Conservation (phyloP, 2,329 filamentous ascomycete species). For the Colletotrichum zoysiae region DNA sequence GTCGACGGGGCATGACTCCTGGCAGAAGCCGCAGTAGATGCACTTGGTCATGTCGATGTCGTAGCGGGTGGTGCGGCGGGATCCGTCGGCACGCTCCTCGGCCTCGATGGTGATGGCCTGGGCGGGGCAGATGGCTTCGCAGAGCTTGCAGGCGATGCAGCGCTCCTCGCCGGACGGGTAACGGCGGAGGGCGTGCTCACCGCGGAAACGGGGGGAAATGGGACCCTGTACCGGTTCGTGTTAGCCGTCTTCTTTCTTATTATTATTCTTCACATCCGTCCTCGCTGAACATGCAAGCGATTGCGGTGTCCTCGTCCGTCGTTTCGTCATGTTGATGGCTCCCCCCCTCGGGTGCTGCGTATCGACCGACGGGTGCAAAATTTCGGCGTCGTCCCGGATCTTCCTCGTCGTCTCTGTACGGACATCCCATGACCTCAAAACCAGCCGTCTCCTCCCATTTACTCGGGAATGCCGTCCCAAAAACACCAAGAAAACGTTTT, state of each 20-base stretch:
- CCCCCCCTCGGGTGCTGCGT: not conserved
- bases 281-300: not conserved
- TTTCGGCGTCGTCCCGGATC: slow-evolving; percentile 1
- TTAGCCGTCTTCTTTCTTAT: slow-evolving; percentile 12
- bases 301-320: not conserved
- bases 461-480: not conserved
- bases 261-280: not conserved
- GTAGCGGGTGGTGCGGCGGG: slow-evolving; percentile 94
- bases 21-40: slow-evolving; percentile 99
- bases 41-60: slow-evolving; percentile 99
- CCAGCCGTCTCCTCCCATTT: not conserved
- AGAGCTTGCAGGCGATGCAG: slow-evolving; percentile 99
- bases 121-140: slow-evolving; percentile 97
- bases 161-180: slow-evolving; percentile 98
- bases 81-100: slow-evolving; percentile 96
- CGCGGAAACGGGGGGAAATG: slow-evolving; percentile 97
- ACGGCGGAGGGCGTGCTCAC: slow-evolving; percentile 94
- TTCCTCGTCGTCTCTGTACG: not conserved
- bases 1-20: slow-evolving; percentile 98
- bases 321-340: not conserved
- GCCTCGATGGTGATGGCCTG: slow-evolving; percentile 99
- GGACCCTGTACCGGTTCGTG: slow-evolving; percentile 71
- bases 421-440: not conserved
- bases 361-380: not conserved
- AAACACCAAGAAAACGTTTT: not conserved